These are phyloP conservation scores for Aurantiochytrium sp. DNA, from an alignment of 108 stramenopile genomes.

Conservation along the genomic window DNA sequence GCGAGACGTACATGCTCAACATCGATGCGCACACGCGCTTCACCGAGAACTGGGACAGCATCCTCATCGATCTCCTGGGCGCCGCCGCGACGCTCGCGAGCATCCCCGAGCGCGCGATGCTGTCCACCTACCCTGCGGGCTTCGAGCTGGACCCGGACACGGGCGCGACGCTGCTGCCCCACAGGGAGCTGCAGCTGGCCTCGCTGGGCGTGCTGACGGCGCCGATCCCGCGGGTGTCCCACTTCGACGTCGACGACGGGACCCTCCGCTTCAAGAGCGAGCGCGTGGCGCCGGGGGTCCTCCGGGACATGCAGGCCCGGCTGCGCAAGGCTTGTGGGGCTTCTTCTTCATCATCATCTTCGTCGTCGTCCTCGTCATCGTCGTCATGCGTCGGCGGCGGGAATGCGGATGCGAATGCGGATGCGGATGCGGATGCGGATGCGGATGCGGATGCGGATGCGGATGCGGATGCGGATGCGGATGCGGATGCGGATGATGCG, in stretches of 20 bases:
- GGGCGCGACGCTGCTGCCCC: background rate
- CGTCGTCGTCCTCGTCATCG: too few relatives aligned
- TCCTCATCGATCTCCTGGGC: background rate
- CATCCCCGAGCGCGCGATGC: background rate
- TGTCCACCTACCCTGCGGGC: slow-evolving; percentile 70
- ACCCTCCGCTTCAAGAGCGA: background rate
- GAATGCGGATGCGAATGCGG: background rate
- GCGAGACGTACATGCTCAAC: slow-evolving; percentile 76
- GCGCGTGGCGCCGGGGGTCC: background rate
- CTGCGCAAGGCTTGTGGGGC: too few relatives aligned
- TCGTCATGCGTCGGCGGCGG: background rate
- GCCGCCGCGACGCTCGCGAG: background rate
- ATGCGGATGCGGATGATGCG: too few relatives aligned
- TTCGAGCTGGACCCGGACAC: background rate
- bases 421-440: background rate
- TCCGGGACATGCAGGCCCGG: too few relatives aligned
- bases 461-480: too few relatives aligned
- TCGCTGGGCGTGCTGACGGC: background rate
- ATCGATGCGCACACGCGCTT: slow-evolving; percentile 84
- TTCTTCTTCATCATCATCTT: too few relatives aligned
- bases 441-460: too few relatives aligned
- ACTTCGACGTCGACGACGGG: background rate
- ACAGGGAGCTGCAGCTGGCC: background rate
- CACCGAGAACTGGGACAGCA: background rate
- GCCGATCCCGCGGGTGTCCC: background rate